Conservation (phyloP, 2,329 filamentous ascomycete species). For the Proliferodiscus dingleyae region DNA sequence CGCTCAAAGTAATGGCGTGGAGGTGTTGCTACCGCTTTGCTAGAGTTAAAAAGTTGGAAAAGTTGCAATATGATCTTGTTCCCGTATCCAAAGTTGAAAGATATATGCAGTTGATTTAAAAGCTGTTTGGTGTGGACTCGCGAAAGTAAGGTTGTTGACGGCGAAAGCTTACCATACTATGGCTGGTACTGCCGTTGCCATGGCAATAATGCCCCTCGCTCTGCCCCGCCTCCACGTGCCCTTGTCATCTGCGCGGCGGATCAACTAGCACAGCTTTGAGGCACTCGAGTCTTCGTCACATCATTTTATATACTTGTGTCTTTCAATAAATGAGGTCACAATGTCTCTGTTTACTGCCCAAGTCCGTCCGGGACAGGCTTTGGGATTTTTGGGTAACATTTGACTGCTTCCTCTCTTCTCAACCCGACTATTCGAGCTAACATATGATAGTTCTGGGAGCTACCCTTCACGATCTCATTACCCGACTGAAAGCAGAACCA, state of each 20-base stretch:
- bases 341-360: conserved; percentile 53
- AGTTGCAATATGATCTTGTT: conserved; percentile 1
- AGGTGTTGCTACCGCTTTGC: conserved; percentile 7
- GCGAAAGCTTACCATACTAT: neutral
- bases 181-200: neutral
- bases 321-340: conserved; percentile 18
- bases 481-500: conserved; percentile 81
- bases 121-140: neutral
- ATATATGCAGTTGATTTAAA: neutral
- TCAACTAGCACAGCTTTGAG: neutral
- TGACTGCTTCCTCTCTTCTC: no score
- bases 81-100: neutral
- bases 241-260: neutral
- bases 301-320: neutral
- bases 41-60: no score
- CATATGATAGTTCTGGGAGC: conserved; percentile 70
- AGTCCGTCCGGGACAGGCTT: conserved; percentile 63
- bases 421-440: no score
- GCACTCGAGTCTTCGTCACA: neutral
- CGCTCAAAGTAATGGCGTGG: no score
- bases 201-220: no score
- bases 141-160: neutral
- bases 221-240: neutral
- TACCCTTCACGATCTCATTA: conserved; percentile 84
- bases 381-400: conserved; percentile 32